phyloP scores from a whole-genome alignment of 2,329 filamentous ascomycete genomes.

The Talaromyces sp. region DNA sequence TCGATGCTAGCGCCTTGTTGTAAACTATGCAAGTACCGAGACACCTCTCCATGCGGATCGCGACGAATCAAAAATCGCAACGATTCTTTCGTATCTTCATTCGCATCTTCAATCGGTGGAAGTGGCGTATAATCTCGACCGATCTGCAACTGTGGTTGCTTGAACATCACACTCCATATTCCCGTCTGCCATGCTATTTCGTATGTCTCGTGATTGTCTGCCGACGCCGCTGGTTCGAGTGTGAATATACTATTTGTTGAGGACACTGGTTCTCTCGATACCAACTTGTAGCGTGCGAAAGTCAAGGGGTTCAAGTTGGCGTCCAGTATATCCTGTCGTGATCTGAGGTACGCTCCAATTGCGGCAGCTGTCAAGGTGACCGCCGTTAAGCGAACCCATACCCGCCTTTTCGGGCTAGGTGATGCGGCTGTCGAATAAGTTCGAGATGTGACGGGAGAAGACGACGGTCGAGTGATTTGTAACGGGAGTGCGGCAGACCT shows the following conservation, averaged over 20 bases:
- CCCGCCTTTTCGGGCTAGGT: slow-evolving; percentile 25
- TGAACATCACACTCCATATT: slow-evolving; percentile 86
- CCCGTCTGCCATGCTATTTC: slow-evolving; percentile 56
- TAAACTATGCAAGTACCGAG: slow-evolving; percentile 69
- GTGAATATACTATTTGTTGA: slow-evolving; percentile 48
- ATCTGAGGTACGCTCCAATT: slow-evolving; percentile 36
- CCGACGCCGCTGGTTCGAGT: slow-evolving; percentile 35
- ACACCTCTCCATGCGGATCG: slow-evolving; percentile 78
- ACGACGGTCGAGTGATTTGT: neutral
- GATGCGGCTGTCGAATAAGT: slow-evolving; percentile 25
- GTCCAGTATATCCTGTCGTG: slow-evolving; percentile 25
- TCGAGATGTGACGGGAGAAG: slow-evolving; percentile 16
- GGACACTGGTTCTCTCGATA: slow-evolving; percentile 43
- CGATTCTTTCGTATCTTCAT: slow-evolving; percentile 29
- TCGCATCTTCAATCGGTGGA: slow-evolving; percentile 48
- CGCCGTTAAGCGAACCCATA: slow-evolving; percentile 35
- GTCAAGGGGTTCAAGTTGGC: slow-evolving; percentile 34
- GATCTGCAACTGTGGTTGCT: slow-evolving; percentile 92
- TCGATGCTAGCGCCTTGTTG: slow-evolving; percentile 62
- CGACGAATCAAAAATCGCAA: slow-evolving; percentile 75
- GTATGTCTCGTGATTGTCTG: slow-evolving; percentile 38
- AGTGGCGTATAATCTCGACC: slow-evolving; percentile 87
- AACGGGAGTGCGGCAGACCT: slow-evolving; percentile 18
- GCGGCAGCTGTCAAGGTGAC: slow-evolving; percentile 36
- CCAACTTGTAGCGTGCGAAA: slow-evolving; percentile 42